phyloP scores from a whole-genome alignment of 73 alveolate genomes.

The Uronychia setigera region DNA sequence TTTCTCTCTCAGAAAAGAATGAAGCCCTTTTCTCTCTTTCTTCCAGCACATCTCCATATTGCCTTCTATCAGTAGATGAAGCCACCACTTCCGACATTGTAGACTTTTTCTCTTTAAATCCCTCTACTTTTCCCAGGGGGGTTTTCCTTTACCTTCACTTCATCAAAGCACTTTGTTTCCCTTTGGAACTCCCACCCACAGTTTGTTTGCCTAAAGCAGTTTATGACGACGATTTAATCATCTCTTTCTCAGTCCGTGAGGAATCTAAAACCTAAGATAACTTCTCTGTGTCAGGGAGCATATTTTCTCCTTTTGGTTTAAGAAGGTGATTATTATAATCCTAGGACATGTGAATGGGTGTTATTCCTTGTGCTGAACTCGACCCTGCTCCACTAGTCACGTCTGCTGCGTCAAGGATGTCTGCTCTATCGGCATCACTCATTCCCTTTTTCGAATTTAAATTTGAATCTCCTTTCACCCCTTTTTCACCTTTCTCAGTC shows the following conservation, averaged over 20 bases:
- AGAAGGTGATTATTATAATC: background rate
- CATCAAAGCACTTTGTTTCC: too few relatives aligned
- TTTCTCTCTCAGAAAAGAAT: background rate
- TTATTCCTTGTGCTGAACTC: background rate
- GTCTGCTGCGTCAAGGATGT: background rate
- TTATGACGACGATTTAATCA: too few relatives aligned
- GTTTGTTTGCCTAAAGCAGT: background rate
- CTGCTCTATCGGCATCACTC: background rate
- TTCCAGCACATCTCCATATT: background rate
- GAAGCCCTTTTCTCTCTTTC: background rate
- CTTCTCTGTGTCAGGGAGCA: background rate
- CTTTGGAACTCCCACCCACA: background rate
- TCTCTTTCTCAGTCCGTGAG: too few relatives aligned
- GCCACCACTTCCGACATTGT: background rate
- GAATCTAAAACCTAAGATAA: too few relatives aligned
- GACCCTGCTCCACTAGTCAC: background rate
- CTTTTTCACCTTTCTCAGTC: background rate
- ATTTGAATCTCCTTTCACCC: background rate
- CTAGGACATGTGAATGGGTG: background rate
- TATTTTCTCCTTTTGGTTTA: background rate
- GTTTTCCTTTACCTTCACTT: too few relatives aligned
- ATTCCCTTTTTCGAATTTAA: background rate
- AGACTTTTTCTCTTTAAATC: background rate
- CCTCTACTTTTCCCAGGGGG: too few relatives aligned
- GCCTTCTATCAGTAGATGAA: background rate